phyloP scores from a whole-genome alignment of 176 grass and related monocot species.

The Hordeum vulgare region DNA sequence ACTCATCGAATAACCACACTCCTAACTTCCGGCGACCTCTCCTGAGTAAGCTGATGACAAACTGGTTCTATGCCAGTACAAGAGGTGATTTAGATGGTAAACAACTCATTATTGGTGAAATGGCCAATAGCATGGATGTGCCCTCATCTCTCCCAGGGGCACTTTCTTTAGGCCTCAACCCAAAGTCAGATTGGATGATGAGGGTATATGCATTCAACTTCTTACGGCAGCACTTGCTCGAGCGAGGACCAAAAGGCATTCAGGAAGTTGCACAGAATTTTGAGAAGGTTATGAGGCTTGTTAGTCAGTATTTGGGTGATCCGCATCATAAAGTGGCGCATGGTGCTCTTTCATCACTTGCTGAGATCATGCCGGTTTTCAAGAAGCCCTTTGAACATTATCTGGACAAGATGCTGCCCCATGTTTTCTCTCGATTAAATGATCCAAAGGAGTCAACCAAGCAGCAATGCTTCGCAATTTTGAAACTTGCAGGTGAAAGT shows the following conservation, averaged over 20 bases:
- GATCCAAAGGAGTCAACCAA: conserved; percentile 84
- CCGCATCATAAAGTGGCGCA: conserved; percentile 96
- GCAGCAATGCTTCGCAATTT: conserved; percentile 52
- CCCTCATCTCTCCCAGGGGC: conserved; percentile 73
- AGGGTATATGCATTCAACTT: conserved; percentile 84
- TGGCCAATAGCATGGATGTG: conserved; percentile 47
- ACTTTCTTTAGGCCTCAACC: conserved; percentile 65
- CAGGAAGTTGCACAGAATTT: conserved; percentile 84
- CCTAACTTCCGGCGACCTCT: conserved; percentile 90
- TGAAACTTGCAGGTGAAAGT: conserved; percentile 62
- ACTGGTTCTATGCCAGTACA: conserved; percentile 57
- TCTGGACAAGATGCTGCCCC: conserved; percentile 74
- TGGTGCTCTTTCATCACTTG: conserved; percentile 64
- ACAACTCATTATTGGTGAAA: conserved; percentile 58
- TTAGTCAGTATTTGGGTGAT: conserved; percentile 83
- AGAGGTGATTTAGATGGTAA: conserved; percentile 65
- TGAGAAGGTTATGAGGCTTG: conserved; percentile 91
- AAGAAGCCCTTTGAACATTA: conserved; percentile 87
- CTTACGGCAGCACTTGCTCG: conserved; percentile 48
- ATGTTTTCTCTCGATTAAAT: conserved; percentile 82
- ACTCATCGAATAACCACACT: conserved; percentile 38
- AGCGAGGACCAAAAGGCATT: conserved; percentile 65
- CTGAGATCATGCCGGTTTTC: conserved; percentile 73
- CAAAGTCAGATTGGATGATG: conserved; percentile 89
- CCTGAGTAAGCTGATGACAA: conserved; percentile 76